Evolutionary conservation across 352 stramenopile species (phyloP).

Genomic region (Phytophthora podocarpi): DNA sequence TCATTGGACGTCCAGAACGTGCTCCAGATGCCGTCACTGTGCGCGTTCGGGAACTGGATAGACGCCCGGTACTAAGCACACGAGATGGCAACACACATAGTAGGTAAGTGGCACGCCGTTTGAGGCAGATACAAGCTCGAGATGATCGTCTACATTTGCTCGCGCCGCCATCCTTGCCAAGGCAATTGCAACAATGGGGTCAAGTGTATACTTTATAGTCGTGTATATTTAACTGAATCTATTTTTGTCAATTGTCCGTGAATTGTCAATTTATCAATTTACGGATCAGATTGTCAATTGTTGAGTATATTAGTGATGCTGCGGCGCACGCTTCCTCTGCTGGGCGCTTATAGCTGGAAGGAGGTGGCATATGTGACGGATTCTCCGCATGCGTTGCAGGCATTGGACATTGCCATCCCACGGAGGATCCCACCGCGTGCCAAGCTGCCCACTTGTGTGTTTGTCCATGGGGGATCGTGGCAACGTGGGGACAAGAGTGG

Average conservation of each 20-base stretch:
- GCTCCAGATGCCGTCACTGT: constrained; percentile 90
- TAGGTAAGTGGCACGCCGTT: not conserved
- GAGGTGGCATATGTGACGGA: constrained; percentile 62
- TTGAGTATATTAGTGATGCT: constrained; percentile 21
- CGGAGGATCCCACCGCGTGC: constrained; percentile 21
- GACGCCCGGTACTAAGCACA: constrained; percentile 75
- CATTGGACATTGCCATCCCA: constrained; percentile 74
- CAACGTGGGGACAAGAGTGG: constrained; percentile 83
- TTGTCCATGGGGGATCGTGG: constrained; percentile 86
- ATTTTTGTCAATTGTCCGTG: not conserved
- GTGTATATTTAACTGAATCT: not conserved
- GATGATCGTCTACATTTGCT: constrained; percentile 27
- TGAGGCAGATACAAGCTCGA: not conserved
- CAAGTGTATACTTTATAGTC: no score
- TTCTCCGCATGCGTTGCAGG: constrained; percentile 50
- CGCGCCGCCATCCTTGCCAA: constrained; percentile 22
- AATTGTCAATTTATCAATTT: not conserved
- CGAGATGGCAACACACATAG: not conserved
- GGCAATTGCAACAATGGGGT: no score
- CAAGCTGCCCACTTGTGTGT: constrained; percentile 73
- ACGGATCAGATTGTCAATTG: constrained; percentile 12
- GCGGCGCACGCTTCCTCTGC: constrained; percentile 35
- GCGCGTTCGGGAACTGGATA: constrained; percentile 81
- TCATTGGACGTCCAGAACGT: constrained; percentile 89
- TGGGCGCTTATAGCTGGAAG: constrained; percentile 62